These are phyloP conservation scores for Coix lacrymajobi DNA, from an alignment of 176 grass and related monocot genomes.

Conservation along the genomic window DNA sequence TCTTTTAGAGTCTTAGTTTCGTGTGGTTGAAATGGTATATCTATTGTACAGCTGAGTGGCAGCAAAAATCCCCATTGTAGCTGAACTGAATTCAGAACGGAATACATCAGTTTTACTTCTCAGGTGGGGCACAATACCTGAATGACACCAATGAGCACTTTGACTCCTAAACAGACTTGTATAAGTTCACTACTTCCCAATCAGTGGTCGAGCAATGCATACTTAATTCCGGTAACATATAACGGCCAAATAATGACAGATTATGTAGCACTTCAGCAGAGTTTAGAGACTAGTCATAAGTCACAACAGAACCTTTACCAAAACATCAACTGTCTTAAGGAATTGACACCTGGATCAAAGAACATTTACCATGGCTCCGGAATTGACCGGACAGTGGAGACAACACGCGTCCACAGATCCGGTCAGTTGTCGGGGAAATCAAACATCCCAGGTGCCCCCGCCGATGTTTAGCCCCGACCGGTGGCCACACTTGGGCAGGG, in stretches of 20 bases:
- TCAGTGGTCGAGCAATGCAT: too few relatives aligned
- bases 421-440: not conserved
- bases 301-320: not conserved
- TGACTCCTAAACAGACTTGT: too few relatives aligned
- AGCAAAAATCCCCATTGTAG: not conserved
- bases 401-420: not conserved
- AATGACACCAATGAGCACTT: not conserved
- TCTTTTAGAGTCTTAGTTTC: not conserved
- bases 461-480: too few relatives aligned
- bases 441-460: not conserved
- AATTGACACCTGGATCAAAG: not conserved
- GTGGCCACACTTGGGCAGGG: too few relatives aligned
- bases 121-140: not conserved
- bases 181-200: too few relatives aligned
- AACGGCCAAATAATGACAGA: not conserved
- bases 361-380: not conserved
- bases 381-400: not conserved
- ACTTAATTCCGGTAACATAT: too few relatives aligned
- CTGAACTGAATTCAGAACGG: not conserved
- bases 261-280: not conserved
- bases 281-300: not conserved
- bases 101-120: not conserved
- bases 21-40: not conserved
- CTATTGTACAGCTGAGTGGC: too few relatives aligned
- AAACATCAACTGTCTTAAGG: not conserved